Conservation (phyloP, 2,329 filamentous ascomycete species). For the Colletotrichum chrysophilum region DNA sequence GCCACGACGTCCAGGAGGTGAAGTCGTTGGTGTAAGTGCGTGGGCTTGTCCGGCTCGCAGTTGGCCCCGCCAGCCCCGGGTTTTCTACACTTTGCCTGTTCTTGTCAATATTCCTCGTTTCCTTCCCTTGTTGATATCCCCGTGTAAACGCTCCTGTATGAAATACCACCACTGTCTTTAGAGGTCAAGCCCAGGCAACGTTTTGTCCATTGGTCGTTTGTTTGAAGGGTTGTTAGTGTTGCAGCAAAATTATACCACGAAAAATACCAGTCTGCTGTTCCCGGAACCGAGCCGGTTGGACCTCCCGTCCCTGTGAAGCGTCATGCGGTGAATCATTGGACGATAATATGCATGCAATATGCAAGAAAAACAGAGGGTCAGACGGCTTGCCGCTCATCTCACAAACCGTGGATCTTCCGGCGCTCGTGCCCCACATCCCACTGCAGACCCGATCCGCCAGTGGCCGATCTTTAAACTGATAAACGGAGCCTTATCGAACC, state of each 20-base stretch:
- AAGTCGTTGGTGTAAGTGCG: background rate
- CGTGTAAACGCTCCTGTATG: background rate
- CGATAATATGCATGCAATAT: background rate
- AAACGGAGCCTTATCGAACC: conserved; percentile 16
- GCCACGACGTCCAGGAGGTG: background rate
- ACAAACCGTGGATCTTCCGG: background rate
- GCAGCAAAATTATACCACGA: background rate
- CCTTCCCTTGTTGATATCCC: conserved; percentile 19
- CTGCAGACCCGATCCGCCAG: background rate
- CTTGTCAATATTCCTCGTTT: background rate
- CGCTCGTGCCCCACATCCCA: background rate
- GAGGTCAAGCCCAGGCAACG: background rate
- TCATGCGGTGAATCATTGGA: background rate
- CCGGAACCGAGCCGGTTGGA: background rate
- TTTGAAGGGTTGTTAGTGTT: background rate
- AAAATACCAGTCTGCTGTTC: background rate
- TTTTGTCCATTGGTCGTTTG: background rate
- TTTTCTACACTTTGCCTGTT: background rate
- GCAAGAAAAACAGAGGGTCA: background rate
- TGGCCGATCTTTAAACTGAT: background rate
- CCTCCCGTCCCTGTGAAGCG: background rate
- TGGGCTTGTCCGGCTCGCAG: background rate
- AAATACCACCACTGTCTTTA: conserved; percentile 8
- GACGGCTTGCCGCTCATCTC: background rate
- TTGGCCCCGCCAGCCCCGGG: background rate